phyloP scores from a whole-genome alignment of 2,329 filamentous ascomycete species.

The Geoglossum cookeanum region DNA sequence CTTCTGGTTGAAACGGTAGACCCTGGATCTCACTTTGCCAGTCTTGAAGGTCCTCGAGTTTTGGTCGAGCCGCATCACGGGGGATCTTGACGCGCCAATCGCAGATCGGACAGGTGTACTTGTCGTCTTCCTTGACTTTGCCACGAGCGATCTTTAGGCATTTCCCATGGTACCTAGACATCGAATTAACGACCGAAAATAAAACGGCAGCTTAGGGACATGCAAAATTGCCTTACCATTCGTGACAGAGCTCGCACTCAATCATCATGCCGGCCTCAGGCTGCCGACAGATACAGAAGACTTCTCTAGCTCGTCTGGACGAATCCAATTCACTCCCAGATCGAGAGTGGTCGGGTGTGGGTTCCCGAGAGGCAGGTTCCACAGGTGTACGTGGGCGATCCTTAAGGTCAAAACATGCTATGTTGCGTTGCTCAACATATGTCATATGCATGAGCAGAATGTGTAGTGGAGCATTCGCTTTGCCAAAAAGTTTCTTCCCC shows the following conservation, averaged over 20 bases:
- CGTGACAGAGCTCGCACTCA: slow-evolving; percentile 92
- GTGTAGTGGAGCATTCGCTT: slow-evolving; percentile 90
- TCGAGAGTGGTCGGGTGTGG: slow-evolving; percentile 36
- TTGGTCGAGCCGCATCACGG: slow-evolving; percentile 84
- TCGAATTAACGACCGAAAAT: slow-evolving; percentile 6
- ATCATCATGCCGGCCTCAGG: slow-evolving; percentile 98
- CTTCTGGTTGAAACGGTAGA: slow-evolving; percentile 87
- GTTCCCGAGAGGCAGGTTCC: slow-evolving; percentile 77
- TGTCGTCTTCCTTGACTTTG: slow-evolving; percentile 96
- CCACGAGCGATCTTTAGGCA: slow-evolving; percentile 94
- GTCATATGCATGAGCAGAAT: slow-evolving; percentile 92
- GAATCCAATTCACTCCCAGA: slow-evolving; percentile 20
- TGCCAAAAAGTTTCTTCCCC: slow-evolving; percentile 94
- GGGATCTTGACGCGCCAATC: slow-evolving; percentile 96
- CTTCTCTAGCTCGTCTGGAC: slow-evolving; percentile 42
- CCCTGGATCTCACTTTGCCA: slow-evolving; percentile 68
- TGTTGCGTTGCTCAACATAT: slow-evolving; percentile 75
- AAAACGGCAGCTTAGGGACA: not conserved
- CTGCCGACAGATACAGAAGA: slow-evolving; percentile 91
- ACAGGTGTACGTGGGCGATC: slow-evolving; percentile 81
- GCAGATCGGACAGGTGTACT: slow-evolving; percentile 95
- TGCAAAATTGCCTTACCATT: slow-evolving; percentile 47
- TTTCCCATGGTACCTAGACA: slow-evolving; percentile 81
- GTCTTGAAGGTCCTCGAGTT: slow-evolving; percentile 68
- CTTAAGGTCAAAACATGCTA: slow-evolving; percentile 75